A percentile compares a stretch with the other conserved stretches of the same genome.
phyloP scores from a whole-genome alignment of 2,329 filamentous ascomycete genomes.

The Scedosporium boydii region DNA sequence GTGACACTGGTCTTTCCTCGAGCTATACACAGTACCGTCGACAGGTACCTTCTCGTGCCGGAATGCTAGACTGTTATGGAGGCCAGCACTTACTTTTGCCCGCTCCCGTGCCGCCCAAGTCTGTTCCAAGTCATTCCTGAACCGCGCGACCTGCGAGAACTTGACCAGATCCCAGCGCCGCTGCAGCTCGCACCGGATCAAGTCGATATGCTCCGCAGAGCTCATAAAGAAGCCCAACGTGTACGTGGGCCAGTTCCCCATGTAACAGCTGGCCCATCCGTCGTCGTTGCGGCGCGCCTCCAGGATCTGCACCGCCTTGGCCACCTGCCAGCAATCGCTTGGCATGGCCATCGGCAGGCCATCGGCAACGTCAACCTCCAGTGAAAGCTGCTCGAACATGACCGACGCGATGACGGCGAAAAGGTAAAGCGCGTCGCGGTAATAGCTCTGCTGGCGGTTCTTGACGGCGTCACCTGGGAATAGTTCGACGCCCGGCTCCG shows the following conservation, averaged over 20 bases:
- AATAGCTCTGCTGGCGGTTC: slow-evolving; percentile 3
- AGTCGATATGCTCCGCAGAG: slow-evolving; percentile 7
- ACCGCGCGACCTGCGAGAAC: slow-evolving; percentile 12
- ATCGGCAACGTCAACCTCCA: neutral
- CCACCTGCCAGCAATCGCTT: slow-evolving; percentile 12
- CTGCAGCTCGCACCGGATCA: slow-evolving; percentile 12
- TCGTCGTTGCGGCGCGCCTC: slow-evolving; percentile 7
- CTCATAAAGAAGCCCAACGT: slow-evolving; percentile 13
- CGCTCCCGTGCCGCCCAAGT: slow-evolving; percentile 9
- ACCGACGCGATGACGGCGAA: slow-evolving; percentile 13
- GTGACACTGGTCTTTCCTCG: no score
- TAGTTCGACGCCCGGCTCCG: no score
- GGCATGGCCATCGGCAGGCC: neutral
- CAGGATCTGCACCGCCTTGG: slow-evolving; percentile 9
- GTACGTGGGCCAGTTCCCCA: slow-evolving; percentile 17
- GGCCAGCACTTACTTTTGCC: neutral
- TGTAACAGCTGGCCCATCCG: slow-evolving; percentile 16
- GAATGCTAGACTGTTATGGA: neutral
- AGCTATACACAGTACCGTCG: neutral
- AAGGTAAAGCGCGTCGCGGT: slow-evolving; percentile 12
- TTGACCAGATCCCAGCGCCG: slow-evolving; percentile 11
- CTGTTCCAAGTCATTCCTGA: slow-evolving; percentile 12
- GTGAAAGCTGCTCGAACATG: slow-evolving; percentile 11
- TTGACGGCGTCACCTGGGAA: neutral
- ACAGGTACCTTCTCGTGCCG: neutral